Conservation (phyloP, 1,139 yeast species). For the Martiniozyma asiatica region DNA sequence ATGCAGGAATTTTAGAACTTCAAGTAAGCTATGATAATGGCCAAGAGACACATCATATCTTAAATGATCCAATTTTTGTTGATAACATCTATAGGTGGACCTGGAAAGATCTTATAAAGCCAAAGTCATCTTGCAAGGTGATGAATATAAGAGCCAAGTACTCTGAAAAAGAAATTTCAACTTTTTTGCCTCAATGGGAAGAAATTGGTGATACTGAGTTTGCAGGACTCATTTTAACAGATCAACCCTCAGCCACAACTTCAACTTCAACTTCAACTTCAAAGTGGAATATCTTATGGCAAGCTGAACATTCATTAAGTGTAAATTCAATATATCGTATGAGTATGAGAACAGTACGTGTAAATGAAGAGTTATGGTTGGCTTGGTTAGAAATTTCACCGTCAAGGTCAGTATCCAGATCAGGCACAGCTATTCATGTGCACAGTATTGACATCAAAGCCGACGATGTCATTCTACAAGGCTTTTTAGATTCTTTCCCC, state of each 20-base stretch:
- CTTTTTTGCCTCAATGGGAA: no score
- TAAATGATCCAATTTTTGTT: conserved; percentile 3
- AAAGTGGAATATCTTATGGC: conserved; percentile 4
- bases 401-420: conserved; percentile 32
- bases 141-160: no score
- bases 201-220: no score
- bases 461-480: no score
- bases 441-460: no score
- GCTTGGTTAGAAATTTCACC: conserved; percentile 49
- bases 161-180: no score
- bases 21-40: conserved; percentile 7
- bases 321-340: conserved; percentile 41
- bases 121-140: conserved; percentile 13
- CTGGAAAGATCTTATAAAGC: conserved; percentile 9
- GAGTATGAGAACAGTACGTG: conserved; percentile 25
- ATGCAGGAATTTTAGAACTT: conserved; percentile 9
- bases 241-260: no score
- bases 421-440: no score
- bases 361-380: conserved; percentile 30
- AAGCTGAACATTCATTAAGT: conserved; percentile 21
- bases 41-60: conserved; percentile 1
- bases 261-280: no score
- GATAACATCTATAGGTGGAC: conserved; percentile 7
- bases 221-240: no score
- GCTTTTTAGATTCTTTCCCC: no score